phyloP scores from a whole-genome alignment of 2,329 filamentous ascomycete species.

The Dothideomycetes sp. region DNA sequence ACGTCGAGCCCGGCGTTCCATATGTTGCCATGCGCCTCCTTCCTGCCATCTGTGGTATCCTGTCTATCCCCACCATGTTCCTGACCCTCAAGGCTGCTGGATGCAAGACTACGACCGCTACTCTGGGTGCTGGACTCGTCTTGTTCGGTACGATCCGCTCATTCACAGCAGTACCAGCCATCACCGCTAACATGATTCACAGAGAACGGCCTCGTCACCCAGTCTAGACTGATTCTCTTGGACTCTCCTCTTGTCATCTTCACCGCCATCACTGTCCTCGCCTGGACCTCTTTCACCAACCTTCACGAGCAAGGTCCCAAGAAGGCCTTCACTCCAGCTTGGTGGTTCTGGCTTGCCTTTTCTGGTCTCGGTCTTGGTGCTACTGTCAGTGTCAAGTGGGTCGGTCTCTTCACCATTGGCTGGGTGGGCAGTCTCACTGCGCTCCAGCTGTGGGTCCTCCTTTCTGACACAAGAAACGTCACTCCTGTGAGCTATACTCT shows the following conservation, averaged over 20 bases:
- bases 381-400: slow-evolving; percentile 96
- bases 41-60: slow-evolving; percentile 77
- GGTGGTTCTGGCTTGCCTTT: slow-evolving; percentile 96
- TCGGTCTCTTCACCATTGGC: slow-evolving; percentile 94
- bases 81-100: slow-evolving; percentile 83
- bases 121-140: slow-evolving; percentile 72
- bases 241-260: slow-evolving; percentile 91
- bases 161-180: slow-evolving; percentile 3
- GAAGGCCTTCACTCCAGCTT: slow-evolving; percentile 76
- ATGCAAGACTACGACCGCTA: slow-evolving; percentile 75
- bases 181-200: slow-evolving; percentile 8
- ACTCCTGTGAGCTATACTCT: no score
- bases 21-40: slow-evolving; percentile 97
- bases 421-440: slow-evolving; percentile 91
- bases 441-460: slow-evolving; percentile 87
- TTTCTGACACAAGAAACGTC: slow-evolving; percentile 79
- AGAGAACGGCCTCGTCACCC: slow-evolving; percentile 94
- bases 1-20: slow-evolving; percentile 84
- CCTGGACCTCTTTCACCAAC: slow-evolving; percentile 89
- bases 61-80: slow-evolving; percentile 87
- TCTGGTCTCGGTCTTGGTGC: slow-evolving; percentile 81
- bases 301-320: slow-evolving; percentile 87
- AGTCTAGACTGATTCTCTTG: slow-evolving; percentile 89
- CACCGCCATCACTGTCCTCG: slow-evolving; percentile 80
- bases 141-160: slow-evolving; percentile 62